Base-by-base conservation (phyloP, 129 eudicot species). In the Artemisia argyi region DNA sequence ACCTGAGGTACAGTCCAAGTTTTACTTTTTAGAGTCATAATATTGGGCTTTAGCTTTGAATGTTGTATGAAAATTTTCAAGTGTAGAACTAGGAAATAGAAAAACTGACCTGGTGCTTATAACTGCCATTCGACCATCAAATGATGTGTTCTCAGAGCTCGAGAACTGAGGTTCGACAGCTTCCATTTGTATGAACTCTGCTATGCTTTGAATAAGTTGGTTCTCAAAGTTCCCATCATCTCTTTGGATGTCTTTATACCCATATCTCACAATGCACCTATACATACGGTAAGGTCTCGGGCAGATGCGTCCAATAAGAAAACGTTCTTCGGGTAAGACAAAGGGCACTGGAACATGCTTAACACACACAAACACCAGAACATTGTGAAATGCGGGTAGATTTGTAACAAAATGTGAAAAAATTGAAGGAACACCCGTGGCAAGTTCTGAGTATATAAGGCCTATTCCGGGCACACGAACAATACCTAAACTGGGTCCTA, bases 391-490 rank as follows among this genome's bases (percentile, higher is more conserved):
- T 54, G 98, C 98, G 4, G 98, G 98, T 15, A 92, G 83, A 74
- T 92, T 89, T 15, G 98, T 92, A 9, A 92, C 90, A 70, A 92
- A 92, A 61, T 92, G 98, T 7, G 96, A 87, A 83, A 92, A 92
- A 48, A 92, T 89, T 9, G 98, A 67, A 17, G 98, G 98, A 22
- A 92, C 96, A 18, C 98, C 98, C 0, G 94, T 84, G 26, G 96
- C 98, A 69, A 92, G 87, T 79, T 92, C 98, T 0, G 98, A 92
- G 88, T 92, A 92, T 49, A 92, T 74, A 30, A 92, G 89, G 51
- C 98, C 98, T 49, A 92, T 83, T n/a, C 98, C 98, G 3, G 98
- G 98, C 15, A 92, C 98, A 48, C 98, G 98, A 20, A 89, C 96
- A 47, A 92, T 92, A 63, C 98, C 98, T 69, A 92, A 91, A 75